Conservation (phyloP, 495 filamentous ascomycete genomes). For the Beverwykella pulmonaria region DNA sequence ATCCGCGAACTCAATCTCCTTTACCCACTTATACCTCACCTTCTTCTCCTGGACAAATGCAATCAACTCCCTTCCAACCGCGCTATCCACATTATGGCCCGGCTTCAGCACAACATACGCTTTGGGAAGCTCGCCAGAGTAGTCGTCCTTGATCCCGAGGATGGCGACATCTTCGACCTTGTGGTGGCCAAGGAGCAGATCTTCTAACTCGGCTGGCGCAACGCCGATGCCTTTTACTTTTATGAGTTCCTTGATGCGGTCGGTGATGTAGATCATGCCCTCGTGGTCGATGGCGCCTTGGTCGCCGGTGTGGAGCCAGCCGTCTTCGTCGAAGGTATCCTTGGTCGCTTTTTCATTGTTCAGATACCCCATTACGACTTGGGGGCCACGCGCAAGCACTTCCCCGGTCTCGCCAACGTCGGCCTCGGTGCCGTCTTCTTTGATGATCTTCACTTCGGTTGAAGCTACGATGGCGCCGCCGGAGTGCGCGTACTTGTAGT, state of each 20-base stretch:
- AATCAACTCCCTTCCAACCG: conserved; percentile 44
- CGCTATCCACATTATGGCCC: not conserved
- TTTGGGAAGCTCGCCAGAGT: conserved; percentile 65
- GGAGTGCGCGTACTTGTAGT: conserved; percentile 60
- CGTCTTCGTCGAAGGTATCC: conserved; percentile 63
- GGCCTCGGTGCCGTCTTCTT: conserved; percentile 53
- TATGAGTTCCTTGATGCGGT: conserved; percentile 78
- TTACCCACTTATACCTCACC: conserved; percentile 68
- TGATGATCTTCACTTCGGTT: conserved; percentile 65
- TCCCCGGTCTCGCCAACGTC: conserved; percentile 60
- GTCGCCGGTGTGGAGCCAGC: conserved; percentile 69
- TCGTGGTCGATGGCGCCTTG: conserved; percentile 59
- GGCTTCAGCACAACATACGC: conserved; percentile 52
- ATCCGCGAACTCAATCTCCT: conserved; percentile 63
- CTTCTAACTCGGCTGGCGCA: conserved; percentile 71
- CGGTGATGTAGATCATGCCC: conserved; percentile 70
- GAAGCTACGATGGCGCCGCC: conserved; percentile 63
- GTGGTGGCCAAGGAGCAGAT: conserved; percentile 59
- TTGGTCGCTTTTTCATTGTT: conserved; percentile 57
- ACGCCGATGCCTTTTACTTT: conserved; percentile 75
- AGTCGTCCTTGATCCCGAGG: conserved; percentile 60
- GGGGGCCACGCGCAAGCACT: conserved; percentile 59
- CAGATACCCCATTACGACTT: conserved; percentile 63
- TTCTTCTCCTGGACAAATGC: conserved; percentile 63
- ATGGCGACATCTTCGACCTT: conserved; percentile 65